Conservation (phyloP, 805 yeast species). For the Nakazawaea molendinolei region DNA sequence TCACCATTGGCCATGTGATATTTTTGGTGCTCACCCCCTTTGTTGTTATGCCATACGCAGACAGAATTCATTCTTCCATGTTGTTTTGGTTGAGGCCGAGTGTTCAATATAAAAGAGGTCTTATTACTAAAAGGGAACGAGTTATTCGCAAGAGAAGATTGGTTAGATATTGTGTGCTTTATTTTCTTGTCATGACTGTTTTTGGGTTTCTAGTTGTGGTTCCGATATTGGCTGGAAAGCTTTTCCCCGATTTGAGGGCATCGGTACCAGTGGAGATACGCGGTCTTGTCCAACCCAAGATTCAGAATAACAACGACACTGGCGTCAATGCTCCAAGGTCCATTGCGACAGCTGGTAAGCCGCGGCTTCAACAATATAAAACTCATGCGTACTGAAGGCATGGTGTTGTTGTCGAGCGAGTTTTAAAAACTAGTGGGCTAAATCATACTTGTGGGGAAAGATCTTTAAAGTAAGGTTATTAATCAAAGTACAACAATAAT, state of each 20-base stretch:
- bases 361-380: constrained; percentile 21
- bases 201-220: constrained; percentile 35
- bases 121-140: constrained; percentile 32
- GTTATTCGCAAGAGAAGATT: constrained; percentile 35
- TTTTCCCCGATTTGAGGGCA: constrained; percentile 13
- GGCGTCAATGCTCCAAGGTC: constrained; percentile 47
- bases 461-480: too few species aligned
- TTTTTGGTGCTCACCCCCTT: constrained; percentile 33
- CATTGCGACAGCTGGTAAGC: constrained; percentile 32
- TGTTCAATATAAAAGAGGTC: constrained; percentile 27
- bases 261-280: constrained; percentile 15
- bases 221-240: constrained; percentile 33
- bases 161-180: constrained; percentile 37
- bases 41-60: constrained; percentile 38
- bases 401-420: too few species aligned
- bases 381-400: constrained; percentile 21
- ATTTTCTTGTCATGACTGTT: constrained; percentile 31
- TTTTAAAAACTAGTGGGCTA: too few species aligned
- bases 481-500: not conserved
- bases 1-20: constrained; percentile 36
- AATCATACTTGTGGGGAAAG: too few species aligned
- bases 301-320: constrained; percentile 61
- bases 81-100: constrained; percentile 42
- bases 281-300: constrained; percentile 52
- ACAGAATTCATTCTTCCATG: constrained; percentile 42